Evolutionary conservation across 345 rosid genomes (phyloP), one percentile per base, ranked within the genome.

Genomic region (Moricandia moricandioides): DNA sequence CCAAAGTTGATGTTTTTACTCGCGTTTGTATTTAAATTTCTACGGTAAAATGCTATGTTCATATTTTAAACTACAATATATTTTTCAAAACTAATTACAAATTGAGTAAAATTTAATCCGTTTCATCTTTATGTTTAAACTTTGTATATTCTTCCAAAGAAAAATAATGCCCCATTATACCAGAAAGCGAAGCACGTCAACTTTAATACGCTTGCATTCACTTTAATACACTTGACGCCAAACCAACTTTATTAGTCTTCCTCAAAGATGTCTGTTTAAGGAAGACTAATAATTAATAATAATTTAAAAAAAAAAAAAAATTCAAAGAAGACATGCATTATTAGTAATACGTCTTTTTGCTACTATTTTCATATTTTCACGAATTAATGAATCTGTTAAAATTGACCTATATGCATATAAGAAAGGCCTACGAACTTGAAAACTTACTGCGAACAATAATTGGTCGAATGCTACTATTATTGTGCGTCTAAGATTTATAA

Each of bases 381-480:
- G 68, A 58, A 71, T 52, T 52, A 47, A 65, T 71, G 72, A 24
- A 43, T 65, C 47, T 29, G 59, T 58, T 8, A 8, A 52, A 58
- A 51, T 70, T 70, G 68, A 71, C 69, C 68, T 45, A 45, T 65
- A 60, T 45, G 12, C n/a, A 13, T 59, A 60, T 58, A 72, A 16
- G 30, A 27, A 35, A 65, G 59, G n/a, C 67, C 80, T 65, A 59
- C 8, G 30, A 56, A 35, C 56, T 49, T 47, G 27, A 58, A 45
- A 45, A 11, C 54, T 71, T 71, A 77, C 68, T 61, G 67, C 76
- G 67, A 65, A 37, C 80, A 71, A 77, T 78, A 47, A 78, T 78
- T 78, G 81, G 77, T 65, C 60, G 68, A 56, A 71, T 65, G 69
- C 77, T 65, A 52, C 63, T 49, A 78, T 78, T 71, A 71, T 78